Evolutionary conservation across 805 yeast species (phyloP).

Genomic region (Metschnikowia anglica): DNA sequence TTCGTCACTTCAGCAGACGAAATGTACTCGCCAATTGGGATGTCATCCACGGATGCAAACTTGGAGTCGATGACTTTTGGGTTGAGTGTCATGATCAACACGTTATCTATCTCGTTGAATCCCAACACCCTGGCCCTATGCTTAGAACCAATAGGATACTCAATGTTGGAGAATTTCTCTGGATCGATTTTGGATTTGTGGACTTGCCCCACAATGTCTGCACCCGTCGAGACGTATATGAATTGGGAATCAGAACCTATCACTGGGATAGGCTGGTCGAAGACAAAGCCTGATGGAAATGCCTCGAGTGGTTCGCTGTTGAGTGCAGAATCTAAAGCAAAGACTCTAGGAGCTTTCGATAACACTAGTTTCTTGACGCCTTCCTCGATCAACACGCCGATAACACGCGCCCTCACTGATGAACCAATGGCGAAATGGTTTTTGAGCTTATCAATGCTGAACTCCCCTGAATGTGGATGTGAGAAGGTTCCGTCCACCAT

Average conservation of each 20-base stretch:
- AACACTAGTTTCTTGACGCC: conserved; percentile 61
- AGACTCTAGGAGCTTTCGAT: conserved; percentile 59
- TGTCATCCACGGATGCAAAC: conserved; percentile 67
- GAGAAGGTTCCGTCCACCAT: conserved; percentile 69
- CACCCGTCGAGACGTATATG: conserved; percentile 57
- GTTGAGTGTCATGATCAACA: conserved; percentile 67
- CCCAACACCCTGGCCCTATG: conserved; percentile 80
- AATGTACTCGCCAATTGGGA: conserved; percentile 71
- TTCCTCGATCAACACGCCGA: conserved; percentile 50
- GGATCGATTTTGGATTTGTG: conserved; percentile 71
- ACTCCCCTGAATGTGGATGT: conserved; percentile 59
- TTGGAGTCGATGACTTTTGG: conserved; percentile 60
- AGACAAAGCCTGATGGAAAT: conserved; percentile 74
- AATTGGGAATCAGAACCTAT: conserved; percentile 58
- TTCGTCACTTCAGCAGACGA: conserved; percentile 52
- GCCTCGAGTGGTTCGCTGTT: conserved; percentile 48
- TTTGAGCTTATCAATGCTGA: conserved; percentile 47
- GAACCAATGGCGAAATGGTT: conserved; percentile 70
- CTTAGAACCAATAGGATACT: conserved; percentile 59
- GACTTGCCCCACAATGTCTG: conserved; percentile 61
- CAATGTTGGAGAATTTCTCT: conserved; percentile 43
- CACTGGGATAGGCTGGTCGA: conserved; percentile 56
- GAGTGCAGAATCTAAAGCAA: conserved; percentile 30
- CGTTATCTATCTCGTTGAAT: conserved; percentile 62
- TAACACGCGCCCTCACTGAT: conserved; percentile 65